Conservation (phyloP, 345 rosid species). For the Gossypium anomalum region DNA sequence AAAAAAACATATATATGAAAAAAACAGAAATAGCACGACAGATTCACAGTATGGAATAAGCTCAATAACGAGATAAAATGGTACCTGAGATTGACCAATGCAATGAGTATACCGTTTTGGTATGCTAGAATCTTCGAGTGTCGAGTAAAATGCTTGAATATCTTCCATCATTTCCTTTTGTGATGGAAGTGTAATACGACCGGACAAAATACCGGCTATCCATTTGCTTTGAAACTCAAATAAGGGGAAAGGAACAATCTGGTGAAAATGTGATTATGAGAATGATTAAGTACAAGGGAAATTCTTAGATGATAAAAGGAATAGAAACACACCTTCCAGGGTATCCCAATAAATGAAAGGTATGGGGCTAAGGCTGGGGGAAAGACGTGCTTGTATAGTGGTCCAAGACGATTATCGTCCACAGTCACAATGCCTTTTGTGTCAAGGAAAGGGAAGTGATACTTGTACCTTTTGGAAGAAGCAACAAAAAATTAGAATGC, state of each 20-base stretch:
- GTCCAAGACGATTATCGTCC: constrained; percentile 76
- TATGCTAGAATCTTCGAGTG: constrained; percentile 49
- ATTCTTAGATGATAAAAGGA: background rate
- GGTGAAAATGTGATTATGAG: constrained; percentile 11
- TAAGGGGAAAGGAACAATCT: constrained; percentile 62
- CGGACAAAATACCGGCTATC: constrained; percentile 78
- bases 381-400: constrained; percentile 73
- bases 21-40: background rate
- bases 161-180: constrained; percentile 66
- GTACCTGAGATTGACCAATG: constrained; percentile 44
- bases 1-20: background rate
- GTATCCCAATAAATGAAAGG: constrained; percentile 83
- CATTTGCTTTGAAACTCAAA: constrained; percentile 82
- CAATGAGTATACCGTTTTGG: constrained; percentile 66
- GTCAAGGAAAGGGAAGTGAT: constrained; percentile 74
- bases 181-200: constrained; percentile 57
- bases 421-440: constrained; percentile 57
- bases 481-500: background rate
- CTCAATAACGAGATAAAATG: background rate
- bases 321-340: constrained; percentile 53
- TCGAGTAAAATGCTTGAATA: constrained; percentile 39
- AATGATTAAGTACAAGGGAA: background rate
- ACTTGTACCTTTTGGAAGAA: constrained; percentile 57
- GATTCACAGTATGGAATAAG: background rate
- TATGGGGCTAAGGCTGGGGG: constrained; percentile 64